Evolutionary conservation across 371 early-diverging fungal genomes (phyloP), one percentile per base, ranked within the genome.

Genomic region (Thermomucor indicae-seudaticae): DNA sequence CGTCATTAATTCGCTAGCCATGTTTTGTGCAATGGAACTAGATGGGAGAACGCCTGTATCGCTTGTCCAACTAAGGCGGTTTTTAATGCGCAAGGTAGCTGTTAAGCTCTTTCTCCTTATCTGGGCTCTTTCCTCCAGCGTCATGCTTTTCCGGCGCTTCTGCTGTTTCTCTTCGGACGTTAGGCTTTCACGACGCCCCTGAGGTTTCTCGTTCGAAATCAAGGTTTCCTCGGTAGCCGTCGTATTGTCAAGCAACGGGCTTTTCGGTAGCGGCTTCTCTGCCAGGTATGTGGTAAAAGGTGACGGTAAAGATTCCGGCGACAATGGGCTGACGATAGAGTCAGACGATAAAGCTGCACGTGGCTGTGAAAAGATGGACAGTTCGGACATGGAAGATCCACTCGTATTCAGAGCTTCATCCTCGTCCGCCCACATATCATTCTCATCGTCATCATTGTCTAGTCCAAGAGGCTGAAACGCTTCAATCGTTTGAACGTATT

Each of bases 1-100:
- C 34, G 60, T 70, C 70, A 72, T 76, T 25, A 76, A 57, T 38
- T 76, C 77, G 28, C 63, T 65, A 20, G 77, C 77, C 57, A 49
- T 49, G 22, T 44, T 45, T 37, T 57, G 57, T 22, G 43, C 51
- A 24, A 51, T 24, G 24, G 20, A 20, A 27, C 49, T 37, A 8
- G 44, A 39, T n/a, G 61, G 50, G 19, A 47, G 30, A 16, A 56
- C 20, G 10, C 61, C 61, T 2, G 53, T 52, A 29, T 61, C 61
- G 20, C 61, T 61, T 35, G 61, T 55, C 61, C 61, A 61, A 49
- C 61, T 61, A 23, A 61, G 45, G 12, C 61, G 52, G 30, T 29
- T 51, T 23, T 43, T 47, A 17, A 42, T 41, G 11, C 49, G 48
- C 38, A 42, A 28, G 17, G 43, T 28, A 20, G 55, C 20, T 25